Conservation (phyloP, 2,329 filamentous ascomycete species). For the Cladorrhinum sp. region DNA sequence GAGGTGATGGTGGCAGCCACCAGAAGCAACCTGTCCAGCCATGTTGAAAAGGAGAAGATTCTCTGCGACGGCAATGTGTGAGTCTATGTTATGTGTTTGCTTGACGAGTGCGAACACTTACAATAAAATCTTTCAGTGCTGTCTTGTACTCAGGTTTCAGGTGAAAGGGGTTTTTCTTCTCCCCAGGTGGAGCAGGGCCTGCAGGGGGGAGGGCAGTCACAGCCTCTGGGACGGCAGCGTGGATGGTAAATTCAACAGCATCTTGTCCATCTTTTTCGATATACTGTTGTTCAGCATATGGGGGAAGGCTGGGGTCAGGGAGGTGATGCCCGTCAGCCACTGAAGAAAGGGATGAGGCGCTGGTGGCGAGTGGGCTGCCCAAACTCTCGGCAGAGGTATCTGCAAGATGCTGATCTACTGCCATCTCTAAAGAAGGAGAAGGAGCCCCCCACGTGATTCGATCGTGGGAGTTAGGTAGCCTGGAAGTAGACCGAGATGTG, state of each 20-base stretch:
- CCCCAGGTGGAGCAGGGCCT: background rate
- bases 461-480: background rate
- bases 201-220: background rate
- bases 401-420: background rate
- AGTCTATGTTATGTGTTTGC: background rate
- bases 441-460: background rate
- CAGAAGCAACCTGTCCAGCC: conserved; percentile 50
- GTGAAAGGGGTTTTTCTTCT: conserved; percentile 16
- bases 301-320: background rate
- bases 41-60: conserved; percentile 54
- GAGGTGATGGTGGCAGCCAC: conserved; percentile 46
- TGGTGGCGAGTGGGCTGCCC: background rate
- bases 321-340: background rate
- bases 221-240: background rate
- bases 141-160: conserved; percentile 26
- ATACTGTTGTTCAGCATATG: background rate
- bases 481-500: background rate
- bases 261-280: background rate
- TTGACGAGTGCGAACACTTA: conserved; percentile 9
- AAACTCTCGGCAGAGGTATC: background rate
- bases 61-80: conserved; percentile 18
- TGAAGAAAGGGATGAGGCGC: background rate
- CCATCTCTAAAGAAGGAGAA: background rate
- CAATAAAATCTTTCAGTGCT: conserved; percentile 25
- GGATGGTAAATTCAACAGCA: background rate